Base-by-base conservation (phyloP, 257 asterid species). In the Nicotiana sylvestris region DNA sequence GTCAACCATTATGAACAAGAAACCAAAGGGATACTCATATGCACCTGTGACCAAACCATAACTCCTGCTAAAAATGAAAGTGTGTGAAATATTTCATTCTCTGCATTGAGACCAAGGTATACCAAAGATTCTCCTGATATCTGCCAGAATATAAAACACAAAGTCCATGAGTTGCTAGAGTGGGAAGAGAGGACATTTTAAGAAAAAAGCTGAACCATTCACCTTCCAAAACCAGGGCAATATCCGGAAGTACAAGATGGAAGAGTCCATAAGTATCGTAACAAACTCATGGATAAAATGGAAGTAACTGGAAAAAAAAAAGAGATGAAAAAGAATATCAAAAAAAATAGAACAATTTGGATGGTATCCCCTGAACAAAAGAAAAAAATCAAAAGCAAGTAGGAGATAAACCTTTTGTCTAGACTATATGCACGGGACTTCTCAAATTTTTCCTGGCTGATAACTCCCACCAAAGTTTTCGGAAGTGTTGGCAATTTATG, bases 181-280 rank as follows among this genome's bases (percentile, higher is more conserved):
- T 81, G 83, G 72, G 25, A 83, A 67, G 61, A 81, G 57, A 64
- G 33, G 30, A 57, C 81, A 33, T 49, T 51, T 82, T 65, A 85
- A 32, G 62, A 79, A 39, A 82, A 83, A 46, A 43, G 29, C 37
- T 27, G 61, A 76, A 83, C 69, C 77, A 70, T 90, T 87, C 81
- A 94, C 99, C 98, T 92, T 94, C 99, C 98, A 96, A 51, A 96
- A 93, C 98, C 98, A 96, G 78, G 99, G 99, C 85, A 96, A 82
- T 65, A 94, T 55, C 84, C 98, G 93, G 27, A 86, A 93, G 88
- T 84, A 93, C 89, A 96, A 83, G 83, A 96, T 94, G 60, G 94
- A 92, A 29, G 93, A 88, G 89, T 96, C 98, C 97, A 93, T 88
- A 39, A 96, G 85, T 86, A 93, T 89, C 82, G 94, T 90, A 49